Evolutionary conservation across 768 basidiomycete genomes (phyloP), one percentile per base, ranked within the genome.

Genomic region (Tylopilus vinaceipallidus): DNA sequence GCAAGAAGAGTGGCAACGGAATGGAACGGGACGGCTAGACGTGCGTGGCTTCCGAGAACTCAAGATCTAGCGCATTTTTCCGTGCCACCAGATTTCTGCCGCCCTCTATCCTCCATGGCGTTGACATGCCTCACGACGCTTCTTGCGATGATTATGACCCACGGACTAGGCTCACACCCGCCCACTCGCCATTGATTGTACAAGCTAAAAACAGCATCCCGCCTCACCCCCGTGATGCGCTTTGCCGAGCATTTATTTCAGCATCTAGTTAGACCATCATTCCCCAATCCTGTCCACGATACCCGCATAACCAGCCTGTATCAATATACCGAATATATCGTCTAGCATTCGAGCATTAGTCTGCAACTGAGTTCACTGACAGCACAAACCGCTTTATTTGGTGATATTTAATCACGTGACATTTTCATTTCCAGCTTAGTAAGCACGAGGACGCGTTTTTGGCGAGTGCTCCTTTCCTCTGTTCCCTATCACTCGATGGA

Each of bases 11-110:
- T 88, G 87, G 86, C 71, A 68, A 60, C 75, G 69, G 65, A 89
- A 85, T 67, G 86, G 86, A 54, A 78, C 80, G 27, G 87, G 86
- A 43, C 71, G 86, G 59, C 65, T 89, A 50, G 87, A 89, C 64
- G 86, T 89, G 45, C 74, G 87, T 45, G 87, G 87, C 45, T 89
- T 89, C 66, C 72, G 86, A 57, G 88, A 89, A 70, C 65, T 89
- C 66, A 86, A 79, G 77, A 89, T 89, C 53, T 82, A 70, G 60
- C 40, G 40, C 44, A n/a, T n/a, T n/a, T 36, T 37, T 42, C 27
- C 19, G 30, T 42, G 26, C 47, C 20, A 19, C 47, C 7, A 12
- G 29, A 37, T 30, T 43, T 37, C 41, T 34, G 16, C 39, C 30
- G 22, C 29, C 23, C n/a, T 32, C 38, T 24, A 29, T 27, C 13